Base-by-base conservation (phyloP, 2,329 filamentous ascomycete species). In the Fusarium nanum region DNA sequence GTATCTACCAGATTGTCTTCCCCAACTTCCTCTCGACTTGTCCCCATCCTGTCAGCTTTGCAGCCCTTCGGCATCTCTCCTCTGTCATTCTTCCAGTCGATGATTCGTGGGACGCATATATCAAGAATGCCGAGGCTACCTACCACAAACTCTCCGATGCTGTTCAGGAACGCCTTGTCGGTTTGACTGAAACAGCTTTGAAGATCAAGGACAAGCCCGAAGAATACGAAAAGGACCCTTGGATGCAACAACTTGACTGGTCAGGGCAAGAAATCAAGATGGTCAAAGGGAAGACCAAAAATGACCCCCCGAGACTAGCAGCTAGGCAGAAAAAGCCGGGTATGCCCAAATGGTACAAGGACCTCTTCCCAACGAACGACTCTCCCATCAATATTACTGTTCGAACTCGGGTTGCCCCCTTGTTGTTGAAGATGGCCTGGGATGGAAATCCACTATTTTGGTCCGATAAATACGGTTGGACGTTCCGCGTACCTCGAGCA, bases 1-100 rank as follows among this genome's bases (percentile, higher is more conserved):
- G 90, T 49, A 92, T 99, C n/a, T 99, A 95, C 81, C 91, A 93
- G 77, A 93, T 93, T 64, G 94, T 98, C 2, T 96, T 99, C 68
- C 93, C 94, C 2, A 91, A 92, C 62, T 99, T 98, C 75, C 83
- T 98, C 22, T 86, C 93, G 46, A 93, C 92, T 27, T 99, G 96
- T 76, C 96, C 96, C 1, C 97, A 99, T 80, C 96, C 96, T 1
- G 96, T 99, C 75, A 98, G 94, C 81, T 99, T 99, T 76, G 95
- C 93, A 4, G 96, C 96, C 3, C 85, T 99, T 20, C 88, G 96
- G 18, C 96, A 98, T 78, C 86, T 99, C n/a, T 94, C 94, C 1
- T 92, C 94, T 0, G 94, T 97, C 69, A 97, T 98, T 49, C 83
- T 99, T 10, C 96, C 96, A 0, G 92, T 98, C 46, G 89, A 98